Conservation (phyloP, 192 early-diverging fungal genomes). For the Umbelopsis sp. region DNA sequence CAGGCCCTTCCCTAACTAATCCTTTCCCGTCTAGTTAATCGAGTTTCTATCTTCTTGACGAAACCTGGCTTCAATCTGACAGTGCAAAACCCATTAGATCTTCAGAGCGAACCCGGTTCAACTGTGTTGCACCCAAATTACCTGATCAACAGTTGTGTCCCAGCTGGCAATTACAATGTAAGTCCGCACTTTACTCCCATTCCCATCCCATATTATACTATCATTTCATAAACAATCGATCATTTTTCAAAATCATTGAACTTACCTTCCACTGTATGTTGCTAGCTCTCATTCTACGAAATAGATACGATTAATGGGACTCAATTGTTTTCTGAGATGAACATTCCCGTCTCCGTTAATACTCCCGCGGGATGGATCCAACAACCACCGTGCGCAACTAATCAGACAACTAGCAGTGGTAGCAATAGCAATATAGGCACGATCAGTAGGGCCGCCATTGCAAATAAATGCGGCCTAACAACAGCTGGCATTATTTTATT, state of each 20-base stretch:
- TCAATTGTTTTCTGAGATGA: background rate
- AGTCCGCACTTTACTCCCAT: background rate
- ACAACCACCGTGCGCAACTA: background rate
- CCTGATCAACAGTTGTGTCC: constrained; percentile 5
- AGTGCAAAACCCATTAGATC: constrained; percentile 3
- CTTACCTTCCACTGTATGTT: background rate
- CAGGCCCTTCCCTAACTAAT: too few relatives aligned
- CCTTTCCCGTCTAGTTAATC: constrained; percentile 3
- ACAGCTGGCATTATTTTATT: background rate
- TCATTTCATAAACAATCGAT: background rate
- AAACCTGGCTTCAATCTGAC: constrained; percentile 7
- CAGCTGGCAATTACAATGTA: constrained; percentile 21
- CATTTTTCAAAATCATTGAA: background rate
- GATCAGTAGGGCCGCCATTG: background rate
- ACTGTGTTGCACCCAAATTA: constrained; percentile 21
- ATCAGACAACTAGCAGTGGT: too few relatives aligned
- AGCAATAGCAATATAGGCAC: background rate
- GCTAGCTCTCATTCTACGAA: constrained; percentile 13
- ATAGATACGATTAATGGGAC: constrained; percentile 11
- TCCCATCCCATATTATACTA: background rate
- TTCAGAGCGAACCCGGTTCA: constrained; percentile 15
- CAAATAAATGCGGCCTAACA: background rate
- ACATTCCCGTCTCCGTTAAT: constrained; percentile 18
- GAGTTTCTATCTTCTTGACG: constrained; percentile 12
- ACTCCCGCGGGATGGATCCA: background rate